These are phyloP conservation scores for Oenanthe sinensis DNA, from an alignment of 129 eudicot species.

Conservation along the genomic window DNA sequence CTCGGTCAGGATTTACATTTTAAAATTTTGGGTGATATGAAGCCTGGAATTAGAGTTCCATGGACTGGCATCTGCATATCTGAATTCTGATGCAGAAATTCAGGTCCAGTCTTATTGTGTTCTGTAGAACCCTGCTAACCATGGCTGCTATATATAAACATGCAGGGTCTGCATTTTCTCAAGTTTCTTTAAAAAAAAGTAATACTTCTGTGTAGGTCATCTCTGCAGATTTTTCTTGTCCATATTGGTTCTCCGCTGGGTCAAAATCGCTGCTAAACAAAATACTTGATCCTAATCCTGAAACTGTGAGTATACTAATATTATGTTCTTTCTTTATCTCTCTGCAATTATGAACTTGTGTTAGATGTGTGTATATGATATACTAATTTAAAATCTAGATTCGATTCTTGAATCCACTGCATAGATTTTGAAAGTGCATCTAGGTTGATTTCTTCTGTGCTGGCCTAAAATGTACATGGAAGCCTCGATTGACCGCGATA, in stretches of 20 bases:
- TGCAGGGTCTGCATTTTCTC: not conserved
- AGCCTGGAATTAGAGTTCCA: not conserved
- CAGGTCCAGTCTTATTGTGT: not conserved
- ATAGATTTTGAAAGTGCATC: not conserved
- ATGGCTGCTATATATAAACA: not conserved
- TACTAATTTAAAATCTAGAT: not conserved
- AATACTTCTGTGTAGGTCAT: slow-evolving; percentile 40
- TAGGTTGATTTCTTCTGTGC: not conserved
- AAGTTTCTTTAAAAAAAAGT: not conserved
- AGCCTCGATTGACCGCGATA: not conserved
- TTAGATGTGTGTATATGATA: not conserved
- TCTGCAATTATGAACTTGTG: not conserved
- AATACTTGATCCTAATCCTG: slow-evolving; percentile 93
- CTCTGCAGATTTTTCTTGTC: slow-evolving; percentile 81
- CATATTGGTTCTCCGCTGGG: slow-evolving; percentile 78
- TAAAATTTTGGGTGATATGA: not conserved
- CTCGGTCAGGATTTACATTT: not conserved
- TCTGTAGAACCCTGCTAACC: not conserved
- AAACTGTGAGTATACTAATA: slow-evolving; percentile 53
- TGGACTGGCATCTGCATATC: not conserved
- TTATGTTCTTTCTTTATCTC: not conserved
- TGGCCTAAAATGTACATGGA: not conserved
- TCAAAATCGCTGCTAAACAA: slow-evolving; percentile 64
- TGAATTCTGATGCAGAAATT: not conserved
- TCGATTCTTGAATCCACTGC: slow-evolving; percentile 1